Evolutionary conservation across 2,329 filamentous ascomycete genomes (phyloP).

Genomic region (Neonectria faginata): DNA sequence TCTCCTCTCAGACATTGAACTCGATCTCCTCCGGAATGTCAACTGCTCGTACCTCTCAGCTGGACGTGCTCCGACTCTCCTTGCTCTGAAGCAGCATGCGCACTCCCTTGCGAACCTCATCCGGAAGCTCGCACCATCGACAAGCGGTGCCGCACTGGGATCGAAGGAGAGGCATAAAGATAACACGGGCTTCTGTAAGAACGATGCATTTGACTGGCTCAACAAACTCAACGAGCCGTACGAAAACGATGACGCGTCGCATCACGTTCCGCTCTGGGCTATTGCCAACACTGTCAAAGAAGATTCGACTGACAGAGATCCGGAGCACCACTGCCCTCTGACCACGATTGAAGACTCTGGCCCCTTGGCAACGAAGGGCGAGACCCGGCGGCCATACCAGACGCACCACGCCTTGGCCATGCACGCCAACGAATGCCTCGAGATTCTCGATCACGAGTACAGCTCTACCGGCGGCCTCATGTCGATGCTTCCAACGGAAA

Average conservation of each 20-base stretch:
- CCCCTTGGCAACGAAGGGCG: slow-evolving; percentile 32
- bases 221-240: slow-evolving; percentile 63
- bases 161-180: slow-evolving; percentile 44
- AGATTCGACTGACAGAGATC: slow-evolving; percentile 56
- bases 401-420: slow-evolving; percentile 63
- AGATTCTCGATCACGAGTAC: slow-evolving; percentile 70
- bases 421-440: slow-evolving; percentile 70
- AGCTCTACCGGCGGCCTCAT: slow-evolving; percentile 67
- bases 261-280: slow-evolving; percentile 60
- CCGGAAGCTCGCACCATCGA: slow-evolving; percentile 57
- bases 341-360: slow-evolving; percentile 41
- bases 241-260: slow-evolving; percentile 59
- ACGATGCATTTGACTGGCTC: slow-evolving; percentile 69
- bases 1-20: slow-evolving; percentile 35
- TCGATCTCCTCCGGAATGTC: slow-evolving; percentile 54
- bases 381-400: slow-evolving; percentile 53
- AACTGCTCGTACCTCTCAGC: slow-evolving; percentile 71
- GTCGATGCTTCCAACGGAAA: slow-evolving; percentile 61
- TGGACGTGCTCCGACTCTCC: slow-evolving; percentile 64
- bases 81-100: slow-evolving; percentile 69
- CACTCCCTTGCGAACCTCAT: slow-evolving; percentile 68
- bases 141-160: slow-evolving; percentile 39
- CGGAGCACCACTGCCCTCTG: slow-evolving; percentile 61
- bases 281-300: slow-evolving; percentile 59
- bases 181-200: slow-evolving; percentile 49